Percentiles rank a stretch among this genome's conserved stretches.
These are phyloP conservation scores for Lathyrus sativus DNA, from an alignment of 306 rosid genomes.

Conservation along the genomic window DNA sequence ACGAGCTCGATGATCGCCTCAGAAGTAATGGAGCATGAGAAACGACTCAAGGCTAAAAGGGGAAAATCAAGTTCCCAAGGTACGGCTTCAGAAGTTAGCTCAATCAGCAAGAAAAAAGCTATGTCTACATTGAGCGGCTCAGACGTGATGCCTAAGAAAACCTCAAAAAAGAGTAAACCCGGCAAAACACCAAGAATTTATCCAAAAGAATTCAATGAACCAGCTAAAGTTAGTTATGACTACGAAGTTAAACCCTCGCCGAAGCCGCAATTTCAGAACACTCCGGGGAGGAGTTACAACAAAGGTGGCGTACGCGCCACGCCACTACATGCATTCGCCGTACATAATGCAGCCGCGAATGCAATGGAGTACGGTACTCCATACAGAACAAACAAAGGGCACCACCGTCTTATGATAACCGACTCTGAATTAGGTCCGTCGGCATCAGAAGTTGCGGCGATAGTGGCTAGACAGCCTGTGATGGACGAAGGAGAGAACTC, in stretches of 20 bases:
- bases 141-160: conserved; percentile 4
- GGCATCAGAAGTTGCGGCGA: conserved; percentile 88
- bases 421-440: conserved; percentile 92
- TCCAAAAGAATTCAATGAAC: not conserved
- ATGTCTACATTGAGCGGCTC: conserved; percentile 51
- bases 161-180: conserved; percentile 14
- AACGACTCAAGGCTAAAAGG: conserved; percentile 34
- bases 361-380: conserved; percentile 63
- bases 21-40: conserved; percentile 43
- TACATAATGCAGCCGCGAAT: conserved; percentile 17
- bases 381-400: conserved; percentile 42
- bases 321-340: conserved; percentile 32
- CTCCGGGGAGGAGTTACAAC: conserved; percentile 13
- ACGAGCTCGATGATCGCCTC: conserved; percentile 71
- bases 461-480: conserved; percentile 48
- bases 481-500: conserved; percentile 61
- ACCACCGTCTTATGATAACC: conserved; percentile 44
- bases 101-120: conserved; percentile 32
- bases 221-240: conserved; percentile 12
- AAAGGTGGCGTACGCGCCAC: conserved; percentile 39
- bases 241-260: conserved; percentile 39
- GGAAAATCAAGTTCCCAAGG: conserved; percentile 48
- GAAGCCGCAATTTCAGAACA: conserved; percentile 15
- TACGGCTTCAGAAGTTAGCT: conserved; percentile 42
- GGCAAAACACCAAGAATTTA: conserved; percentile 2